phyloP scores from a whole-genome alignment of 2,329 filamentous ascomycete species.

The Leptographium procerum region DNA sequence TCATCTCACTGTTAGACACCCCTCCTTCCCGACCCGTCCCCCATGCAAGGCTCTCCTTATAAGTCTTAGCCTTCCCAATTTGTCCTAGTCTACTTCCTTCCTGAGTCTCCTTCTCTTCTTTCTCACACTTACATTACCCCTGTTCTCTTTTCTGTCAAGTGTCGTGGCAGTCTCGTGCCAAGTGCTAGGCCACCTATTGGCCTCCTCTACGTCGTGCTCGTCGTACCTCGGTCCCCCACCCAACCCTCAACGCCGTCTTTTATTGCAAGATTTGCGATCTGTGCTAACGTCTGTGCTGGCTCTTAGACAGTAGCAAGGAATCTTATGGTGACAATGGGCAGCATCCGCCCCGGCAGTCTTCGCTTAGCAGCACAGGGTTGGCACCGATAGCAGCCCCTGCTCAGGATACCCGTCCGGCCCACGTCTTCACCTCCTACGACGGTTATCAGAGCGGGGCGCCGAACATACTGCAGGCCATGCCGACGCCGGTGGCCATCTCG shows the following conservation, averaged over 20 bases:
- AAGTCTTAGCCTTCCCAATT: background rate
- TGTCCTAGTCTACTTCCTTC: too few species aligned
- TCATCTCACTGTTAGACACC: background rate
- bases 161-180: too few species aligned
- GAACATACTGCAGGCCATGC: slow-evolving; percentile 28
- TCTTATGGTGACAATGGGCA: slow-evolving; percentile 9
- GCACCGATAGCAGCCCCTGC: background rate
- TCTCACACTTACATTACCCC: slow-evolving; percentile 8
- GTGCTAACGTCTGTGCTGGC: background rate
- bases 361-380: slow-evolving; percentile 1
- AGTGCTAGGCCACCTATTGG: too few species aligned
- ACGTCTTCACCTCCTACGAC: slow-evolving; percentile 62
- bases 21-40: background rate
- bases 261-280: too few species aligned
- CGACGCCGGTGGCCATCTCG: slow-evolving; percentile 54
- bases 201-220: background rate
- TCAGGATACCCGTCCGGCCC: slow-evolving; percentile 58
- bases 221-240: background rate
- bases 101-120: slow-evolving; percentile 15
- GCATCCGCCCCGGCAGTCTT: slow-evolving; percentile 6
- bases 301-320: slow-evolving; percentile 7
- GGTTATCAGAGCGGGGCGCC: slow-evolving; percentile 48
- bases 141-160: too few species aligned
- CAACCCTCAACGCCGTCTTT: too few species aligned
- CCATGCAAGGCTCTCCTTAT: background rate